Evolutionary conservation across 306 rosid species (phyloP).

Genomic region (Elaeagnus macrophylla): DNA sequence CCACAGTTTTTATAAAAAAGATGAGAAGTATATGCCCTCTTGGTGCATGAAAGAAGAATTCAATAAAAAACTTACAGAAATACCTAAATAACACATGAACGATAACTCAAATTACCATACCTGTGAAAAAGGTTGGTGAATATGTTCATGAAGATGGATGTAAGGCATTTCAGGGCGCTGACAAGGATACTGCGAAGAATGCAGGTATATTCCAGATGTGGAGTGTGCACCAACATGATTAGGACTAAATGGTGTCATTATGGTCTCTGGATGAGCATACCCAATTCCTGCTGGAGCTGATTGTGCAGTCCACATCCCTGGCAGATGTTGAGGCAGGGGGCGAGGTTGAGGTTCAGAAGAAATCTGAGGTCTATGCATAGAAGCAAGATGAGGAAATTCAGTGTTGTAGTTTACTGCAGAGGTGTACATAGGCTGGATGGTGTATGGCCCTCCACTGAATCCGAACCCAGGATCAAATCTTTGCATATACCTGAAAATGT

Average conservation of each 20-base stretch:
- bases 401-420: conserved; percentile 85
- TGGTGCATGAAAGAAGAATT: too few relatives aligned
- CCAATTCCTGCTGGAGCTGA: conserved; percentile 68
- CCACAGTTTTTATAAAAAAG: too few relatives aligned
- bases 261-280: conserved; percentile 75
- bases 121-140: conserved; percentile 83
- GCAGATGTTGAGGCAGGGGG: conserved; percentile 64
- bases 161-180: conserved; percentile 86
- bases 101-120: conserved; percentile 22
- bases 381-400: conserved; percentile 93
- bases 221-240: conserved; percentile 67
- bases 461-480: conserved; percentile 98
- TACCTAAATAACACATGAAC: too few relatives aligned
- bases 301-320: conserved; percentile 67
- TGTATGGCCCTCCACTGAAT: conserved; percentile 76
- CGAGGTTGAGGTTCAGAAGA: conserved; percentile 68
- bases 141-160: conserved; percentile 69
- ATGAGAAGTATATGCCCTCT: too few relatives aligned
- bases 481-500: conserved; percentile 66
- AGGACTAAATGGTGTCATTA: conserved; percentile 65
- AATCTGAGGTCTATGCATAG: conserved; percentile 73
- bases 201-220: conserved; percentile 61
- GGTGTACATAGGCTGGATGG: conserved; percentile 81
- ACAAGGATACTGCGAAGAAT: conserved; percentile 81
- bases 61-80: too few relatives aligned